Evolutionary conservation across 2,329 filamentous ascomycete species (phyloP).

Genomic region (Chaetomium strumarium): DNA sequence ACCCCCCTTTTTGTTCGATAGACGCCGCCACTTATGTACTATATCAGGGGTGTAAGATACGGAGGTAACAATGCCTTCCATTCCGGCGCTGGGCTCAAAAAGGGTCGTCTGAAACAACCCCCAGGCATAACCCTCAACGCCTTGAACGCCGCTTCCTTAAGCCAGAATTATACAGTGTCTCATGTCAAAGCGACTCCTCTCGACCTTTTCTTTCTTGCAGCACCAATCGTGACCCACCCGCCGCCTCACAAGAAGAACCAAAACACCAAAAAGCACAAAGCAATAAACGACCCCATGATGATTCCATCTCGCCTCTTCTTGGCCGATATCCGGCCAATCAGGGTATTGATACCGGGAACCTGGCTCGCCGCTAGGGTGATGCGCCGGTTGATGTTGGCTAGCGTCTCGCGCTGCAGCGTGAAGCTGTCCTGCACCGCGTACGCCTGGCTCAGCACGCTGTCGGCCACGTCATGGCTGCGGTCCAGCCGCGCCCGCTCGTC

Average conservation of each 20-base stretch:
- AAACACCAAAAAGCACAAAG: slow-evolving; percentile 82
- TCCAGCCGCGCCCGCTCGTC: slow-evolving; percentile 82
- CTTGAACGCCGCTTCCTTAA: slow-evolving; percentile 2
- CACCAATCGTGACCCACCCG: not conserved
- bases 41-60: not conserved
- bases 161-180: slow-evolving; percentile 1
- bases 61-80: not conserved
- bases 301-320: slow-evolving; percentile 94
- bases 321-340: slow-evolving; percentile 88
- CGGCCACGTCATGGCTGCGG: slow-evolving; percentile 81
- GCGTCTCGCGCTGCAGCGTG: slow-evolving; percentile 74
- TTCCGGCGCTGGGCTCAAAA: slow-evolving; percentile 3
- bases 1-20: slow-evolving; percentile 11
- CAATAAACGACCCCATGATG: slow-evolving; percentile 86
- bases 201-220: not conserved
- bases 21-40: slow-evolving; percentile 10
- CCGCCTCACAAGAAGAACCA: slow-evolving; percentile 62
- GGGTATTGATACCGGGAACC: slow-evolving; percentile 84
- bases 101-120: not conserved
- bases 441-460: slow-evolving; percentile 87
- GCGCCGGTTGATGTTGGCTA: slow-evolving; percentile 81
- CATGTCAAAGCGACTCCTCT: not conserved
- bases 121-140: not conserved
- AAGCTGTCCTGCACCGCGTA: slow-evolving; percentile 97
- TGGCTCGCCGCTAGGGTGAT: slow-evolving; percentile 87